phyloP scores from a whole-genome alignment of 2,329 filamentous ascomycete genomes.

The Coleophoma crateriformis region DNA sequence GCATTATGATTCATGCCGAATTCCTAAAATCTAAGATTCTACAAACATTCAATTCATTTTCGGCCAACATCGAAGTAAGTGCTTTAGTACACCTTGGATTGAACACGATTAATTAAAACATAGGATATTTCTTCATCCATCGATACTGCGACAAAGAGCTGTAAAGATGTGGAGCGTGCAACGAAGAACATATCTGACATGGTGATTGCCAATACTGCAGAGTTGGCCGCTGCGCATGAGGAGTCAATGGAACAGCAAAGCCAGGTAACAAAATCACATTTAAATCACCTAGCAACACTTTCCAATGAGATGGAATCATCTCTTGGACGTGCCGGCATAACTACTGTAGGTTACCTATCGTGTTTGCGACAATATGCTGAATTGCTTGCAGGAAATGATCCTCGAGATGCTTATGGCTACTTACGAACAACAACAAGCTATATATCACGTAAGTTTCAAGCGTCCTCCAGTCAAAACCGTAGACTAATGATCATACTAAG shows the following conservation, averaged over 20 bases:
- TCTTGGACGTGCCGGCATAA: conserved; percentile 9
- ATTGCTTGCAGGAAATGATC: conserved; percentile 9
- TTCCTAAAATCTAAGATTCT: conserved; percentile 15
- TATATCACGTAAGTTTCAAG: conserved; percentile 14
- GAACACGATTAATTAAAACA: no score
- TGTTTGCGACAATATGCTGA: no score
- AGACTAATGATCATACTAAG: conserved; percentile 8
- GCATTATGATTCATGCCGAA: conserved; percentile 13
- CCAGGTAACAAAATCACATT: conserved; percentile 6
- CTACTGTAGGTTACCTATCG: conserved; percentile 11
- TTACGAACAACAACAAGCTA: conserved; percentile 14
- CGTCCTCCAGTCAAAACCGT: not conserved
- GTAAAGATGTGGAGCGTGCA: conserved; percentile 7
- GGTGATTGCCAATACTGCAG: conserved; percentile 16
- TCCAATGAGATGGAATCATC: conserved; percentile 14
- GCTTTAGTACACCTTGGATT: no score
- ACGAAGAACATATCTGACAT: conserved; percentile 10
- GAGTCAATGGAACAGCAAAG: conserved; percentile 11
- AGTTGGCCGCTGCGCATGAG: conserved; percentile 22
- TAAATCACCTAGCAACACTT: conserved; percentile 15
- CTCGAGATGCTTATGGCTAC: conserved; percentile 13
- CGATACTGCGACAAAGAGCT: conserved; percentile 6
- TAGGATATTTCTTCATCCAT: conserved; percentile 14
- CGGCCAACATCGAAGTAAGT: conserved; percentile 14
- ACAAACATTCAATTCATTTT: conserved; percentile 15